Base-by-base conservation (phyloP, 768 basidiomycete species). In the Zangia roseola region DNA sequence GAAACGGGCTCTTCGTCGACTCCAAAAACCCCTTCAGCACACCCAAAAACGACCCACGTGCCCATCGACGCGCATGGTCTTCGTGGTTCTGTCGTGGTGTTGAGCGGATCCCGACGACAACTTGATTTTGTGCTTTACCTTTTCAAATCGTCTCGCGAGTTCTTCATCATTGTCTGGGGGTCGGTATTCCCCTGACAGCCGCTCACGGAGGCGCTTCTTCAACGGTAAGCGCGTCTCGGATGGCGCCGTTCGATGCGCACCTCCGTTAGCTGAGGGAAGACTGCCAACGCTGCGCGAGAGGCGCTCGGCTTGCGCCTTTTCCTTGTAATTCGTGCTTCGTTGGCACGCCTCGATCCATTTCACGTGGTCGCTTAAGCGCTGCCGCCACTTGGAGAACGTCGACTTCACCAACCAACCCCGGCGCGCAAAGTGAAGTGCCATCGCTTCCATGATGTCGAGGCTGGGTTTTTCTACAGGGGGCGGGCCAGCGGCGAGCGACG, bases 31-130 rank as follows among this genome's bases (percentile, higher is more conserved):
- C 42, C 74, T 23, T 47, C 1, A 69, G 44, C 2, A 56, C 47
- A 28, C 26, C 62, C 7, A 88, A 73, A 70, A 91, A 90, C 0
- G 89, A 82, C 13, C 85, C 84, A 40, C 73, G 75, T 0, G 84
- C 80, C 90, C 90, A 92, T 33, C 88, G 80, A 12, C 75, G 77
- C 54, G 81, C 77, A 50, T 88, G 81, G 50, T 86, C 83, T 65
- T 80, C 77, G 49, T 84, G 80, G 56, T 88, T 91, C 88, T 90
- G 63, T 54, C 28, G 24, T 51, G 54, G 25, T 37, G 1, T 38
- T 56, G 49, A 58, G 47, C 52, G 26, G 21, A 34, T 13, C 0
- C 30, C 13, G 16, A 26, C 16, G 6, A 44, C 14, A 31, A 24
- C 30, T 25, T 5, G n/a, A 35, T 13, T 13, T 8, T 12, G 31